Percentiles rank a stretch among this genome's conserved stretches.
These are phyloP conservation scores for Populus hybrid DNA, from an alignment of 441 rosid genomes.

Conservation along the genomic window DNA sequence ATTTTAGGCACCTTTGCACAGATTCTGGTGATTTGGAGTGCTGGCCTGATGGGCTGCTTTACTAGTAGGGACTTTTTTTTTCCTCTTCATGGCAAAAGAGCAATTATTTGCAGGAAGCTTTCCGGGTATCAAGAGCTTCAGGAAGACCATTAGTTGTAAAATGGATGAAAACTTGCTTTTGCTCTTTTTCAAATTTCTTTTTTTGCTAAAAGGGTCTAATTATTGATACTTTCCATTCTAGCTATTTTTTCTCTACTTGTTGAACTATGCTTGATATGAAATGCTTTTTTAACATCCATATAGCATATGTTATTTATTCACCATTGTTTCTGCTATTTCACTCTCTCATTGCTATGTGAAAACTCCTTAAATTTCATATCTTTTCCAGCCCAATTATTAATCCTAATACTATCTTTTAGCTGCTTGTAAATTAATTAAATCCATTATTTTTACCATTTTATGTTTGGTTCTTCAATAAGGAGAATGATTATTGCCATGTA, in stretches of 20 bases:
- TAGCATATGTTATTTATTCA: neutral
- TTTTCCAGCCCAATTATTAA: neutral
- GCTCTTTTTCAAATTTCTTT: neutral
- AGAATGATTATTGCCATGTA: conserved; percentile 16
- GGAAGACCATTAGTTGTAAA: neutral
- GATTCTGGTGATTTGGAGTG: neutral
- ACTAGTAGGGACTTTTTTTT: neutral
- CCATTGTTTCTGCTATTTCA: neutral
- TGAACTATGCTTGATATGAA: neutral
- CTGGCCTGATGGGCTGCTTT: neutral
- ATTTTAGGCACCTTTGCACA: neutral
- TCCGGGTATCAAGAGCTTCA: neutral
- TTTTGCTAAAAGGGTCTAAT: neutral
- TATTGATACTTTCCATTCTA: neutral
- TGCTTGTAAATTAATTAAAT: neutral
- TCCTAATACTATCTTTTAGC: neutral
- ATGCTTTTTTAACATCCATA: neutral
- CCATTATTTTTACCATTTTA: neutral
- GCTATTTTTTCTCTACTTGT: neutral
- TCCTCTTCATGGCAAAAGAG: neutral
- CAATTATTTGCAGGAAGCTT: neutral
- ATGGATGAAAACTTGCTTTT: neutral
- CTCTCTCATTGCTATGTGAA: conserved; percentile 3
- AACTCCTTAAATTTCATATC: neutral
- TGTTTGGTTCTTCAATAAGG: conserved; percentile 3